Evolutionary conservation across 306 rosid genomes (phyloP).

Genomic region (Carpinus viminea): DNA sequence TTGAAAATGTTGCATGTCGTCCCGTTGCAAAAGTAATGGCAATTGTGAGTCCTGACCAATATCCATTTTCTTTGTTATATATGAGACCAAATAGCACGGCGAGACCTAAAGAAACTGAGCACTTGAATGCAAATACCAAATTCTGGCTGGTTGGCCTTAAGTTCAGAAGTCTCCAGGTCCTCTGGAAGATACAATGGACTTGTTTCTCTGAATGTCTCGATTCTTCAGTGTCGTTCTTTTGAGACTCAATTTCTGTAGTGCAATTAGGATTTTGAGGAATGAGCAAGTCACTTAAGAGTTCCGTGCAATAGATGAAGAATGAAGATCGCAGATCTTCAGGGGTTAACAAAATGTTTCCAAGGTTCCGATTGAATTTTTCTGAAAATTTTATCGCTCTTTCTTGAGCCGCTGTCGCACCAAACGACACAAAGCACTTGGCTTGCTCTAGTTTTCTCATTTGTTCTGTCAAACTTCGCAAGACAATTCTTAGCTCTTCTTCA

Average conservation of each 20-base stretch:
- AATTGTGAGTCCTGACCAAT: slow-evolving; percentile 75
- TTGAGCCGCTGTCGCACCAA: slow-evolving; percentile 37
- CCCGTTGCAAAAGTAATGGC: slow-evolving; percentile 55
- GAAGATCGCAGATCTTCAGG: slow-evolving; percentile 45
- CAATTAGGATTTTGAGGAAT: slow-evolving; percentile 16
- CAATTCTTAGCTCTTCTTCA: slow-evolving; percentile 48
- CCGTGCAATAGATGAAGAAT: slow-evolving; percentile 66
- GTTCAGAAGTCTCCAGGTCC: slow-evolving; percentile 27
- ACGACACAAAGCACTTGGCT: slow-evolving; percentile 36
- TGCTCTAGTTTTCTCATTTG: slow-evolving; percentile 45
- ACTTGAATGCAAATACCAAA: slow-evolving; percentile 63
- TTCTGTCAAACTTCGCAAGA: slow-evolving; percentile 33
- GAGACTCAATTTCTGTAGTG: slow-evolving; percentile 5
- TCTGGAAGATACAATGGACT: neutral
- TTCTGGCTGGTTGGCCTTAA: slow-evolving; percentile 37
- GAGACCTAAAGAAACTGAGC: slow-evolving; percentile 65
- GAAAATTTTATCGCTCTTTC: slow-evolving; percentile 32
- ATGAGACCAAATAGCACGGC: slow-evolving; percentile 65
- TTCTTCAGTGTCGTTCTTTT: slow-evolving; percentile 1
- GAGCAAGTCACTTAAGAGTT: slow-evolving; percentile 37
- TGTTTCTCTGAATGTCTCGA: neutral
- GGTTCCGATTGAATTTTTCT: slow-evolving; percentile 11
- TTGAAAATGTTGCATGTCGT: slow-evolving; percentile 56
- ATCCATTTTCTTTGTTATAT: slow-evolving; percentile 55
- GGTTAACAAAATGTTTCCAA: slow-evolving; percentile 29